Conservation (phyloP, 2,329 filamentous ascomycete species). For the Graphium sp. region DNA sequence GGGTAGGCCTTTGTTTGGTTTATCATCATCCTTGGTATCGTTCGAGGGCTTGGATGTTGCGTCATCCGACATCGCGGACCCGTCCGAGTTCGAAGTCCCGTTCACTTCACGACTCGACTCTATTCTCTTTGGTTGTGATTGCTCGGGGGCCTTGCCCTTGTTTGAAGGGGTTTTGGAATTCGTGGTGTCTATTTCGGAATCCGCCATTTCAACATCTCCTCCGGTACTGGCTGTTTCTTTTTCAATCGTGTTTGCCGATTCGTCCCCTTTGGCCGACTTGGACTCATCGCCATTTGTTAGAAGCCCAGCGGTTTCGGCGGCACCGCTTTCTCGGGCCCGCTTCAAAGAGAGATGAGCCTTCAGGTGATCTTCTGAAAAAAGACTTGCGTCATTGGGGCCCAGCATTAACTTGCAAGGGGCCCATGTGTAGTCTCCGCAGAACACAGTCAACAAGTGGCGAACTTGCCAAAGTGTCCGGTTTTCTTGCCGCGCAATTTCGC, state of each 20-base stretch:
- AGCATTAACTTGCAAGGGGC: conserved; percentile 42
- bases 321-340: conserved; percentile 4
- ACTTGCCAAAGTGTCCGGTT: conserved; percentile 56
- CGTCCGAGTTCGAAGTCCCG: no score
- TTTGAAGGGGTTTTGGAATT: no score
- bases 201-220: no score
- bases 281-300: not conserved
- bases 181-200: no score
- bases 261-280: not conserved
- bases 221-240: no score
- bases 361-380: conserved; percentile 32
- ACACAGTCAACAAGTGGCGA: conserved; percentile 53
- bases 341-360: conserved; percentile 17
- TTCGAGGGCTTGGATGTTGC: not conserved
- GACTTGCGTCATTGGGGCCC: conserved; percentile 33
- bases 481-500: conserved; percentile 58
- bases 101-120: no score
- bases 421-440: conserved; percentile 62
- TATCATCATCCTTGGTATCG: no score
- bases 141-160: no score
- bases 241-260: no score
- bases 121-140: no score
- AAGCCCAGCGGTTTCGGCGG: conserved; percentile 1
- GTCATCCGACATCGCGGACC: no score
- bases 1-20: no score